Percentiles rank a stretch among this genome's conserved stretches.
These are phyloP conservation scores for Lolium perenne DNA, from an alignment of 176 grass and related monocot species.

Conservation along the genomic window DNA sequence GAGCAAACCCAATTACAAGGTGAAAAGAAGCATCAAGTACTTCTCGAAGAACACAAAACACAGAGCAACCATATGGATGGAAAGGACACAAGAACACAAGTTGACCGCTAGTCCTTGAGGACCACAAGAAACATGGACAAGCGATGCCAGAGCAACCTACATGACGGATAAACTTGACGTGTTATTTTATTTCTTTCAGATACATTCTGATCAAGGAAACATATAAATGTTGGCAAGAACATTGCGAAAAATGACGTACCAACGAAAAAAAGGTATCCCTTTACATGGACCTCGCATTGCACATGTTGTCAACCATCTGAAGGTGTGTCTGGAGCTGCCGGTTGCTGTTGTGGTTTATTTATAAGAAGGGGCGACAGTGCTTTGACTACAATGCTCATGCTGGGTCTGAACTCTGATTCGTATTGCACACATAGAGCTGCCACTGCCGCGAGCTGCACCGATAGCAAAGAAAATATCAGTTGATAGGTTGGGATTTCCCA, in stretches of 20 bases:
- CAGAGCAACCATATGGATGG: not conserved
- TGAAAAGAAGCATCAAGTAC: not conserved
- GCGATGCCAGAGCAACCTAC: slow-evolving; percentile 28
- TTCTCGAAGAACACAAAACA: not conserved
- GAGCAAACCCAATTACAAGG: not conserved
- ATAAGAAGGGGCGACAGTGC: slow-evolving; percentile 73
- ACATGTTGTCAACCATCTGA: slow-evolving; percentile 47
- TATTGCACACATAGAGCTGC: slow-evolving; percentile 81
- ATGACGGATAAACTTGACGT: not conserved
- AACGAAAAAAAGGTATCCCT: slow-evolving; percentile 32
- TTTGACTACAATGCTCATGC: slow-evolving; percentile 89
- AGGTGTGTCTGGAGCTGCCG: slow-evolving; percentile 38
- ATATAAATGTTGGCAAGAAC: not conserved
- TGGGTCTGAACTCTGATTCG: slow-evolving; percentile 82
- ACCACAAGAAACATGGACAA: not conserved
- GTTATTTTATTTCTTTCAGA: not conserved
- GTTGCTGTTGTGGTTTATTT: slow-evolving; percentile 48
- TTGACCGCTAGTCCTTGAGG: not conserved
- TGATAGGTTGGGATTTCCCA: slow-evolving; percentile 21
- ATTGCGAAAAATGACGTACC: slow-evolving; percentile 1
- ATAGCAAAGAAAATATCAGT: slow-evolving; percentile 7
- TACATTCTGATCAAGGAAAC: not conserved
- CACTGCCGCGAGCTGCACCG: slow-evolving; percentile 73
- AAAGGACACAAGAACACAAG: not conserved
- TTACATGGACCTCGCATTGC: slow-evolving; percentile 38